A percentile compares a stretch with the other conserved stretches of the same genome.
phyloP scores from a whole-genome alignment of 495 filamentous ascomycete species.

The Aspergillus campestris region DNA sequence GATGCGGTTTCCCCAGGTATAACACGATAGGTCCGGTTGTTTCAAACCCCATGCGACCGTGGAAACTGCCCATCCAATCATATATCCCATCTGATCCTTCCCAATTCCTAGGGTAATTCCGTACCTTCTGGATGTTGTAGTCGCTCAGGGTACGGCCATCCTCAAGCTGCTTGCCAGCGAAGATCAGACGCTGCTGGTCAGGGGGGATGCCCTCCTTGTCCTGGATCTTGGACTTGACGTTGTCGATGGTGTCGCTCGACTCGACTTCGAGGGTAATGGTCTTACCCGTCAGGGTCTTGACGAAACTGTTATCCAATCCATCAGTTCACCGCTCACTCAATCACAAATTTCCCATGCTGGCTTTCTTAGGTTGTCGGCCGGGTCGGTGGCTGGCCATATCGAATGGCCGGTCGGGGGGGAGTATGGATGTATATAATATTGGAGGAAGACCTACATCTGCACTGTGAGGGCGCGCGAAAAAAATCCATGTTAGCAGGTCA shows the following conservation, averaged over 20 bases:
- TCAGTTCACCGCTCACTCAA: no score
- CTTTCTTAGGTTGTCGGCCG: background rate
- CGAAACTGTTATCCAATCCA: slow-evolving; percentile 56
- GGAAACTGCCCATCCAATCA: background rate
- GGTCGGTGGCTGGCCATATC: background rate
- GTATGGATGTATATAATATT: slow-evolving; percentile 1
- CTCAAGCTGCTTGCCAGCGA: slow-evolving; percentile 99
- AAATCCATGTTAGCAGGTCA: slow-evolving; percentile 27
- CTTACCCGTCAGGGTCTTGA: slow-evolving; percentile 97
- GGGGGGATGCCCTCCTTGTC: slow-evolving; percentile 99
- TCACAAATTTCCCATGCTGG: background rate
- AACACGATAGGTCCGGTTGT: background rate
- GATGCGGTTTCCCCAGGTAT: background rate
- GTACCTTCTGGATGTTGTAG: slow-evolving; percentile 99
- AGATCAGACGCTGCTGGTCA: slow-evolving; percentile 99
- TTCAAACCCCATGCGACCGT: background rate
- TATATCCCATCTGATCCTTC: background rate
- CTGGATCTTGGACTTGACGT: slow-evolving; percentile 95
- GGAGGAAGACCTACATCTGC: slow-evolving; percentile 61
- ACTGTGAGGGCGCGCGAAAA: slow-evolving; percentile 47
- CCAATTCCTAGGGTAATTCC: slow-evolving; percentile 15
- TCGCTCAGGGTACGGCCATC: slow-evolving; percentile 96
- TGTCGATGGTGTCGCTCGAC: slow-evolving; percentile 98
- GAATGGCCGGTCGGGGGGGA: background rate
- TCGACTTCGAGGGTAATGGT: slow-evolving; percentile 99